These are phyloP conservation scores for Dioscorea cayenensis DNA, from an alignment of 116 monocot species.

Conservation along the genomic window DNA sequence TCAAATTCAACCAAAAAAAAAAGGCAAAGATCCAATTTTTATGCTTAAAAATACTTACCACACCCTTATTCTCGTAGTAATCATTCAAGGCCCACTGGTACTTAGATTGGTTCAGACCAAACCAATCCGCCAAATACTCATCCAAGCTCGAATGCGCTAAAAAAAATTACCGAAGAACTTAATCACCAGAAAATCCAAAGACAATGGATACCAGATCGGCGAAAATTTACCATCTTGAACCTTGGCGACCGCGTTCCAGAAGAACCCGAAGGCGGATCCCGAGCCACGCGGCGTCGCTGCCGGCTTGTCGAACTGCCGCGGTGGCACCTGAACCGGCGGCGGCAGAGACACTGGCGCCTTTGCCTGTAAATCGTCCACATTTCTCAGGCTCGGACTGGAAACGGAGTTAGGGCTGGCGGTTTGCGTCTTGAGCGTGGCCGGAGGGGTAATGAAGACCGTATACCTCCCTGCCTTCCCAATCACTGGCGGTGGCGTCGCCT, in stretches of 20 bases:
- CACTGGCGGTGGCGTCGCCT: constrained; percentile 58
- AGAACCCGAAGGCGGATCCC: constrained; percentile 38
- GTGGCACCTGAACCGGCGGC: constrained; percentile 48
- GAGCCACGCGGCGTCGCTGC: not conserved
- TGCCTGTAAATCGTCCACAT: constrained; percentile 9
- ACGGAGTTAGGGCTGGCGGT: not conserved
- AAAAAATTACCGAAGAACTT: not conserved
- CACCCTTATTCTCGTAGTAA: constrained; percentile 47
- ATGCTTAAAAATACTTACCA: constrained; percentile 24
- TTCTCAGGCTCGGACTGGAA: not conserved
- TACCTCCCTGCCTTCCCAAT: constrained; percentile 54
- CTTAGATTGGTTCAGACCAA: constrained; percentile 64
- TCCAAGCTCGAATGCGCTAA: constrained; percentile 64
- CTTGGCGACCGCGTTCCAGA: constrained; percentile 61
- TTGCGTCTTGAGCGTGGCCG: constrained; percentile 24
- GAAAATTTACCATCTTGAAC: constrained; percentile 54
- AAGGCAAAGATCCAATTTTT: not conserved
- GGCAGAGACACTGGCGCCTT: constrained; percentile 14
- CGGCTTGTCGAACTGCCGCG: constrained; percentile 42
- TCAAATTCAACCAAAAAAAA: not conserved
- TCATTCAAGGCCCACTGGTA: constrained; percentile 79
- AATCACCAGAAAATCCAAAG: not conserved
- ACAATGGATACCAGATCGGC: not conserved
- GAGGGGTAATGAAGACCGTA: constrained; percentile 66
- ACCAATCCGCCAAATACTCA: constrained; percentile 56